phyloP scores from a whole-genome alignment of 1,284 basidiomycete species.

The Cryptococcus sp. region DNA sequence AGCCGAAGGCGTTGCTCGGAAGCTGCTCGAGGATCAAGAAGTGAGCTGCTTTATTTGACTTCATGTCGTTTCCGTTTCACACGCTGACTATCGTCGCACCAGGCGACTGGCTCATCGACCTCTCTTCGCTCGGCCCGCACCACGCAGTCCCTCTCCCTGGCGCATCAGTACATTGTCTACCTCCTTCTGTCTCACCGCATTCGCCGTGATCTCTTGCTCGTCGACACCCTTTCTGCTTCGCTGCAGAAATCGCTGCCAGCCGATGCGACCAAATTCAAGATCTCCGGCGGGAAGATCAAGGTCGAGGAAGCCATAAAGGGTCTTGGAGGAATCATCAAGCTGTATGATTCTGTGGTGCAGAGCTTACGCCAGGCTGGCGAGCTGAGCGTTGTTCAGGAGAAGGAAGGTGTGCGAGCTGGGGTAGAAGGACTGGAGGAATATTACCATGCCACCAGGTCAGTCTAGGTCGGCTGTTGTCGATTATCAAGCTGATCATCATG shows the following conservation, averaged over 20 bases:
- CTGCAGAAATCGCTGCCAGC: slow-evolving; percentile 39
- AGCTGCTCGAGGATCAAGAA: slow-evolving; percentile 76
- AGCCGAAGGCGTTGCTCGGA: slow-evolving; percentile 77
- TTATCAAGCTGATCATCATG: no score
- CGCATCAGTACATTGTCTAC: slow-evolving; percentile 82
- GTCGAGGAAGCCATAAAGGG: slow-evolving; percentile 61
- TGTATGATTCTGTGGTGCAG: slow-evolving; percentile 81
- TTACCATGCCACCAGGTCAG: slow-evolving; percentile 71
- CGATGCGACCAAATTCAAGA: slow-evolving; percentile 36
- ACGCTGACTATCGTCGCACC: background rate
- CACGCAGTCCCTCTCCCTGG: slow-evolving; percentile 63
- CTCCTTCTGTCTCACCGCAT: slow-evolving; percentile 82
- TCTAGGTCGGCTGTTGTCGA: slow-evolving; percentile 5
- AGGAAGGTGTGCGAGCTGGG: slow-evolving; percentile 72
- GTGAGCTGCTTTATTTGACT: slow-evolving; percentile 49
- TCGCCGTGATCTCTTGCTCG: slow-evolving; percentile 81
- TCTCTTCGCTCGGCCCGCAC: slow-evolving; percentile 42
- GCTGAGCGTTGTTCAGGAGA: slow-evolving; percentile 82
- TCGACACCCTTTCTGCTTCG: slow-evolving; percentile 62
- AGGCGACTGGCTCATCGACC: slow-evolving; percentile 34
- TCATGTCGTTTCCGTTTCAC: background rate
- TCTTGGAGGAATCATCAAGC: slow-evolving; percentile 77
- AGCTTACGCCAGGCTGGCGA: slow-evolving; percentile 77
- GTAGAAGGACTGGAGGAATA: slow-evolving; percentile 74
- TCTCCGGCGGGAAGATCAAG: slow-evolving; percentile 50